Conservation (phyloP, 352 stramenopile genomes). For the Phytophthora sp. region DNA sequence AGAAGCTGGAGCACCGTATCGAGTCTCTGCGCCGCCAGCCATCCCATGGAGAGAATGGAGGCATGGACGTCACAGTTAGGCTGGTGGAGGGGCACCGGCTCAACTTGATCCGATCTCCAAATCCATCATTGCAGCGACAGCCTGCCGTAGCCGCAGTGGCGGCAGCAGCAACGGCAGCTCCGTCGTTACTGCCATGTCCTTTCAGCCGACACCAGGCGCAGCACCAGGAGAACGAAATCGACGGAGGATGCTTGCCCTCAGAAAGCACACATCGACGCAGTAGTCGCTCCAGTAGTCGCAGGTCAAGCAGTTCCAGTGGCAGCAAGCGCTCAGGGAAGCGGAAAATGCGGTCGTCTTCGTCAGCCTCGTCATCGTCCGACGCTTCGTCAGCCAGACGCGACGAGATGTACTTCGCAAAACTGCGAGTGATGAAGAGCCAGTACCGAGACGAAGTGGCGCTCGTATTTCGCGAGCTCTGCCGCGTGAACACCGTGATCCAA, state of each 20-base stretch:
- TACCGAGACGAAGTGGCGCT: constrained; percentile 85
- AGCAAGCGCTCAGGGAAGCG: constrained; percentile 36
- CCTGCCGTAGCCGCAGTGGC: background rate
- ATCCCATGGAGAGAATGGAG: constrained; percentile 39
- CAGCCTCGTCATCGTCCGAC: constrained; percentile 5
- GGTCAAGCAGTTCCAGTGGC: constrained; percentile 7
- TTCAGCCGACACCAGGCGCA: constrained; percentile 12
- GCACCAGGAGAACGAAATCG: constrained; percentile 2
- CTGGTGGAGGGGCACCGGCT: constrained; percentile 34
- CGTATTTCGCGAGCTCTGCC: constrained; percentile 81
- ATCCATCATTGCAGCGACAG: constrained; percentile 10
- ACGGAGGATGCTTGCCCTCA: constrained; percentile 1
- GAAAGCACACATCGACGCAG: constrained; percentile 10
- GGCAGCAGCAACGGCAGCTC: background rate
- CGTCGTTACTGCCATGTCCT: constrained; percentile 15
- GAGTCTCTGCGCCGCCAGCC: constrained; percentile 65
- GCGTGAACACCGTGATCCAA: constrained; percentile 83
- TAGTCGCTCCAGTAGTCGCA: constrained; percentile 12
- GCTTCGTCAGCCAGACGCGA: constrained; percentile 34
- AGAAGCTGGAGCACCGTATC: constrained; percentile 71
- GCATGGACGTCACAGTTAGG: constrained; percentile 20
- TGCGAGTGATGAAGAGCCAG: constrained; percentile 70
- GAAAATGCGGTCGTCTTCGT: constrained; percentile 25
- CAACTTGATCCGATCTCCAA: constrained; percentile 25
- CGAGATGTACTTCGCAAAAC: constrained; percentile 71